Base-by-base conservation (phyloP, 108 stramenopile genomes). In the Skeletonema marinoi region DNA sequence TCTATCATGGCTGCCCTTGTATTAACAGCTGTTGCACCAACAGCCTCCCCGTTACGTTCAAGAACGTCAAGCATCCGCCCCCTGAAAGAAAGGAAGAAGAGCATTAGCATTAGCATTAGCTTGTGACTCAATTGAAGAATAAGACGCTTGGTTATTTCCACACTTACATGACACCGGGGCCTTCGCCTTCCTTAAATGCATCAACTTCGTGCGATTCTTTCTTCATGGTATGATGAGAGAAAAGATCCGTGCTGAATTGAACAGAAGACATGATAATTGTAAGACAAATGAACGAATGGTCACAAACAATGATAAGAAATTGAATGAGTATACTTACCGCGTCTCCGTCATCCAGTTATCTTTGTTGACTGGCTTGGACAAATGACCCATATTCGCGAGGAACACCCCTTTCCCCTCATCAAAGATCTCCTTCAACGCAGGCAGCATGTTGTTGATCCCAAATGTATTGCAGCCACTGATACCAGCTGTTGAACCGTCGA, bases 341-440 rank as follows among this genome's bases (percentile, higher is more conserved):
- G 80, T 81, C 30, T 81, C 80, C 54, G 80, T 80, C 64, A 70
- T 41, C 76, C 77, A 85, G 35, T 82, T 81, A 8, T 66, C 32
- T 33, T 70, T 61, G 17, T 68, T 71, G 11, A 83, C 74, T 8
- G 83, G 83, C 66, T 87, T 83, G 41, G 73, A 67, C n/a, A 87
- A 62, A 25, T 72, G 70, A 21, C 67, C 80, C 73, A 80, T 74
- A 56, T 80, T 80, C 12, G 84, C 80, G 13, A 87, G 50, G 46
- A 85, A 89, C 25, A 75, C n/a, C 9, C 72, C 78, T 10, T 83
- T 75, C 14, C 79, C 82, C 61, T 71, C 82, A 13, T 89, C 74
- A 70, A 75, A 89, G 6, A 87, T 73, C 32, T 75, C 42, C 25
- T 83, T 72, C 11, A 76, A 60, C 6, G 72, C 51, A 13, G 60